These are phyloP conservation scores for Kluyveromyces aestuarii DNA, from an alignment of 805 yeast genomes.

Conservation along the genomic window DNA sequence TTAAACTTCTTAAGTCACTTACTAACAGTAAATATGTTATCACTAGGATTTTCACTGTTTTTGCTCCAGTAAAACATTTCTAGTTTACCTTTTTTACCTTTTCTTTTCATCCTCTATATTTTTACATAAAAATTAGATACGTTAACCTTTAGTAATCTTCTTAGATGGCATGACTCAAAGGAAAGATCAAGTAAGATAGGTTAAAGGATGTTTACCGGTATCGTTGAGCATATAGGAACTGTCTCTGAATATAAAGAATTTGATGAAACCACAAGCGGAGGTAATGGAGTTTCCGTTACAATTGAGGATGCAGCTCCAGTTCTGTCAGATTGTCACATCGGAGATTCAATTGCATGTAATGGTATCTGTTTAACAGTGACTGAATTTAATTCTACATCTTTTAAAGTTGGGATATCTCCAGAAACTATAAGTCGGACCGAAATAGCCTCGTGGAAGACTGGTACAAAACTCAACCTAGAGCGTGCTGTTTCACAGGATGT, in stretches of 20 bases:
- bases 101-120: no score
- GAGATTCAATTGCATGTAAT: constrained; percentile 86
- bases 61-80: no score
- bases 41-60: no score
- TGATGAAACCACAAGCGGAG: constrained; percentile 20
- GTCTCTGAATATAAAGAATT: constrained; percentile 14
- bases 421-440: constrained; percentile 83
- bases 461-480: constrained; percentile 73
- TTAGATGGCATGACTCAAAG: neutral
- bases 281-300: constrained; percentile 56
- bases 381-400: constrained; percentile 49
- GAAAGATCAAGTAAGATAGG: neutral
- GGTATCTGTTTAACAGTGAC: constrained; percentile 92
- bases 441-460: constrained; percentile 49
- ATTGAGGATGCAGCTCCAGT: constrained; percentile 54
- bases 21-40: no score
- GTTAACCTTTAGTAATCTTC: no score
- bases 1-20: no score
- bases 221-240: constrained; percentile 77
- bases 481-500: constrained; percentile 74
- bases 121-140: no score
- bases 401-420: constrained; percentile 88
- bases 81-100: no score
- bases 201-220: constrained; percentile 78
- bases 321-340: constrained; percentile 75